phyloP scores from a whole-genome alignment of 352 stramenopile genomes.

The Globisporangium perplexum region DNA sequence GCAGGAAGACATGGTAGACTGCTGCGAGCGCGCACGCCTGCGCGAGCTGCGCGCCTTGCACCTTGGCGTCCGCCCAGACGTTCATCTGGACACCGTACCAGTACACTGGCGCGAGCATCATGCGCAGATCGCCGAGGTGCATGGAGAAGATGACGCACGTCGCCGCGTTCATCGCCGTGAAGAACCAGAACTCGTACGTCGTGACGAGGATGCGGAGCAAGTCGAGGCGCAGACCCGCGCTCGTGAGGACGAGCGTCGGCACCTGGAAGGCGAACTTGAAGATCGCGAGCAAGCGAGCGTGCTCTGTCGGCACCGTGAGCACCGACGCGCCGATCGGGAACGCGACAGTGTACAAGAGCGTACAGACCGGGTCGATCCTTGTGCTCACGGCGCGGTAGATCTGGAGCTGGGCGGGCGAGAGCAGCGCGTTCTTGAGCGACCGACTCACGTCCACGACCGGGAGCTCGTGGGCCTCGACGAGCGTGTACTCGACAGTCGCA shows the following conservation, averaged over 20 bases:
- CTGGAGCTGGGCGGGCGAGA: constrained; percentile 1
- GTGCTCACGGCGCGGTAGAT: not conserved
- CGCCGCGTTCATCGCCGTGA: constrained; percentile 13
- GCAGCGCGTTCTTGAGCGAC: constrained; percentile 5
- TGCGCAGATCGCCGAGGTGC: constrained; percentile 3
- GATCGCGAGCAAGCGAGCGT: constrained; percentile 2
- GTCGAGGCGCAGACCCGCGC: constrained; percentile 7
- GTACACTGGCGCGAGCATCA: constrained; percentile 5
- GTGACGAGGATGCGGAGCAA: constrained; percentile 17
- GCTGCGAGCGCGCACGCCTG: not conserved
- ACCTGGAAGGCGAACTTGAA: constrained; percentile 12
- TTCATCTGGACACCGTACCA: constrained; percentile 7
- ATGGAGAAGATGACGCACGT: constrained; percentile 4
- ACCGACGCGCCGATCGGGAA: constrained; percentile 9
- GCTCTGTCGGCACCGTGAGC: not conserved
- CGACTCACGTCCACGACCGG: constrained; percentile 19
- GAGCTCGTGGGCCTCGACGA: constrained; percentile 5
- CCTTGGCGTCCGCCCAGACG: constrained; percentile 7
- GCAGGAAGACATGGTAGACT: constrained; percentile 8
- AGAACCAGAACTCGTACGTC: constrained; percentile 42
- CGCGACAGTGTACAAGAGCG: constrained; percentile 7
- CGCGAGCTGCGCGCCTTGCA: not conserved
- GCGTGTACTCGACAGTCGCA: not conserved
- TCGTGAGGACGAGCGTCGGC: constrained; percentile 3
- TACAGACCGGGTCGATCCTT: not conserved